Evolutionary conservation across 208 protist species (phyloP), one percentile per base, ranked within the genome.

Genomic region (Acanthamoeba sp.): DNA sequence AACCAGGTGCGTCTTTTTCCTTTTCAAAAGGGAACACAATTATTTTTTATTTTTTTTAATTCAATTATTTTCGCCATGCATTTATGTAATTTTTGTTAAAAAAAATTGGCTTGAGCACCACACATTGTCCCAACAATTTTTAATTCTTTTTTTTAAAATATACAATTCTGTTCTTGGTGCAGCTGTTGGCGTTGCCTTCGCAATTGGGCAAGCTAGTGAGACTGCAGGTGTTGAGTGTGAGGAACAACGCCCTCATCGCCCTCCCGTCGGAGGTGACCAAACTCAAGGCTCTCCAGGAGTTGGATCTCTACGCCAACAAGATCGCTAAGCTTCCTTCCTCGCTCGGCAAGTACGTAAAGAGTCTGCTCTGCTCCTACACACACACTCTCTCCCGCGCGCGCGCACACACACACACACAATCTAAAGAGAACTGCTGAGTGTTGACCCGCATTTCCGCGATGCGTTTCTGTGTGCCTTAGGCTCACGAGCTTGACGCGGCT

Each of bases 271-370:
- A 92, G 34, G 20, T 71, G 20, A 52, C 55, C 50, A 92, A 92
- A 36, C 57, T 92, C 32, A 92, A 92, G 62, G 24, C 57, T 12
- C 62, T 92, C 38, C 50, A 52, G 34, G 87, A 92, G 87, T 24
- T 92, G 29, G 87, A 92, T 71, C 87, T 92, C 38, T 71, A 42
- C 24, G n/a, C 20, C 62, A 92, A 92, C 87, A 92, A 93, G 69
- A 42, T 93, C n/a, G 34, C 34, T 64, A 93, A 76, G 66, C 89
- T 93, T 1, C 89, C 89, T 1, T 34, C 89, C 48, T 76, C 89
- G 14, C 27, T 93, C 32, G 89, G 89, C 57, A 93, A 93, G 62
- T 71, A 34, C 62, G 62, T 32, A 24, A 22, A 71, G 10, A 5
- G 32, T 42, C 62, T 34, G 62, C 7, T 34, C 62, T 27, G 6